Percentiles rank a stretch among this genome's conserved stretches.
These are phyloP conservation scores for Botrytis squamosa DNA, from an alignment of 2,329 filamentous ascomycete genomes.

Conservation along the genomic window DNA sequence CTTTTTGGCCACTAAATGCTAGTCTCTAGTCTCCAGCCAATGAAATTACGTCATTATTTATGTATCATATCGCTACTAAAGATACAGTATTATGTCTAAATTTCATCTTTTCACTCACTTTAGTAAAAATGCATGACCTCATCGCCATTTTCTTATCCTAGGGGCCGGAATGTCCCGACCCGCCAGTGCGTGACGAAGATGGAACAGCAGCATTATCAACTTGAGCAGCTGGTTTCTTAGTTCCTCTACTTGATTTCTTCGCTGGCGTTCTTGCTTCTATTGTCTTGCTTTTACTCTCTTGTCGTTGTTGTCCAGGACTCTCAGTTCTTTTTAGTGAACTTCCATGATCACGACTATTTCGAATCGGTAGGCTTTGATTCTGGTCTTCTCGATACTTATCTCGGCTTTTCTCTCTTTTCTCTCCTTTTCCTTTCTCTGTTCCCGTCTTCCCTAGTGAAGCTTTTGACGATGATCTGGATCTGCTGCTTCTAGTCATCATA, in stretches of 20 bases:
- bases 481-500: too few relatives aligned
- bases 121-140: neutral
- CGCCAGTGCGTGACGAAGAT: neutral
- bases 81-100: neutral
- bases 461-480: too few relatives aligned
- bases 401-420: too few relatives aligned
- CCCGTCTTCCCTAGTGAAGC: too few relatives aligned
- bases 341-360: neutral
- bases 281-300: too few relatives aligned
- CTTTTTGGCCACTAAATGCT: neutral
- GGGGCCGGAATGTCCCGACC: too few relatives aligned
- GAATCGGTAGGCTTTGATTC: too few relatives aligned
- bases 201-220: neutral
- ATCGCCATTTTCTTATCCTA: neutral
- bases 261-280: too few relatives aligned
- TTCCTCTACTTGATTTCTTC: neutral
- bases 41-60: fast-evolving
- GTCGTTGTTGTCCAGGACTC: neutral
- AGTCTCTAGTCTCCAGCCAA: neutral
- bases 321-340: neutral
- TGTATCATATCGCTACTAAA: neutral
- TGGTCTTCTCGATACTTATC: too few relatives aligned
- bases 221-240: neutral
- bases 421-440: too few relatives aligned
- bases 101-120: neutral